Evolutionary conservation across 495 filamentous ascomycete genomes (phyloP).

Genomic region (Pyrenula massariospora): DNA sequence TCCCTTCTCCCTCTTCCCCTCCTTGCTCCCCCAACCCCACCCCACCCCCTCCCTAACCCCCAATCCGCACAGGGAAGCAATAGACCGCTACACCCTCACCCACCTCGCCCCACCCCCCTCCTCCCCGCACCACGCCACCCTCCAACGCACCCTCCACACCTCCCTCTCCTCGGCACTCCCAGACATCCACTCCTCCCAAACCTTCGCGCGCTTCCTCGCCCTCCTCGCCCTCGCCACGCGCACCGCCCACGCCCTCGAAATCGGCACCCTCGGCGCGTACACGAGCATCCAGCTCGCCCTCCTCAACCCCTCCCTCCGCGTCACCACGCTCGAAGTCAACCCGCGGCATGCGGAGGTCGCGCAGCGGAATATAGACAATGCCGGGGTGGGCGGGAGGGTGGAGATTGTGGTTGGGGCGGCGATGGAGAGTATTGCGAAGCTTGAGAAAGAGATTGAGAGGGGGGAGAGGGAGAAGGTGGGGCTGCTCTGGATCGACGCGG

Average conservation of each 20-base stretch:
- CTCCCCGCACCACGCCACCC: not conserved
- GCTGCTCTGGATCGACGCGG: conserved; percentile 37
- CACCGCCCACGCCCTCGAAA: conserved; percentile 29
- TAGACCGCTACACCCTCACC: conserved; percentile 9
- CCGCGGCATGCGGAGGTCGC: conserved; percentile 24
- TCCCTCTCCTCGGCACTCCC: conserved; percentile 2
- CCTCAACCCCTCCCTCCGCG: conserved; percentile 16
- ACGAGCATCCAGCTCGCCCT: conserved; percentile 34
- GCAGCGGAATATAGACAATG: conserved; percentile 22
- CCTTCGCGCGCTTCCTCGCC: conserved; percentile 25
- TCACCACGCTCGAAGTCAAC: conserved; percentile 32
- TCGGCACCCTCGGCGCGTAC: conserved; percentile 38
- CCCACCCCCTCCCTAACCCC: not conserved
- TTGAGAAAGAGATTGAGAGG: conserved; percentile 14
- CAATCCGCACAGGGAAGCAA: conserved; percentile 5
- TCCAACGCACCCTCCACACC: conserved; percentile 2
- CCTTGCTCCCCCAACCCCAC: not conserved
- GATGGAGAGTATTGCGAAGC: conserved; percentile 24
- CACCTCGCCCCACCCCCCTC: conserved; percentile 10
- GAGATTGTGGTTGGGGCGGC: conserved; percentile 30
- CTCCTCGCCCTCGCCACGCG: conserved; percentile 18
- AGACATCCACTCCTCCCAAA: conserved; percentile 22
- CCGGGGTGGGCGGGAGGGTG: conserved; percentile 15
- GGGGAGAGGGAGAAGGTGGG: conserved; percentile 22
- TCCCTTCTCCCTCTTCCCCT: not conserved